Conservation (phyloP, 805 yeast genomes). For the Nakazawaea wyomingensis region DNA sequence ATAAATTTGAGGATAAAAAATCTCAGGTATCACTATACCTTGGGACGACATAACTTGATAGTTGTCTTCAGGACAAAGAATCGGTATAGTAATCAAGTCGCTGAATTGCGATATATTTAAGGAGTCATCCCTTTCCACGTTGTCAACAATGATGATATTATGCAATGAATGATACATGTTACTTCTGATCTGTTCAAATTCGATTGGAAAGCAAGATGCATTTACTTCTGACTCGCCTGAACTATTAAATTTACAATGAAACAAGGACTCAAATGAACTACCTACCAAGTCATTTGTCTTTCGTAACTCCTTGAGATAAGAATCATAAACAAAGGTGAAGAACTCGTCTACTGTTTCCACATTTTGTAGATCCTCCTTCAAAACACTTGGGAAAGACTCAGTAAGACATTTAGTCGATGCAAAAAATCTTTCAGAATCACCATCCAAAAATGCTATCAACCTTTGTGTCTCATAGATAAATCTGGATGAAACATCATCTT, state of each 20-base stretch:
- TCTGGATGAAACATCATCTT: conserved; percentile 20
- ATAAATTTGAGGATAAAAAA: conserved; percentile 36
- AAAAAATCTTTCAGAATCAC: conserved; percentile 31
- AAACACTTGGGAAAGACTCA: conserved; percentile 22
- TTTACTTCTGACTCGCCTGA: conserved; percentile 15
- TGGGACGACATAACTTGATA: conserved; percentile 16
- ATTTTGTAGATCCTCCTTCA: conserved; percentile 18
- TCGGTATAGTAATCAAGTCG: conserved; percentile 29
- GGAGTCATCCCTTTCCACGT: conserved; percentile 19
- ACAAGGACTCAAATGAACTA: conserved; percentile 2
- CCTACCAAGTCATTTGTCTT: conserved; percentile 6
- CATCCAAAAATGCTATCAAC: conserved; percentile 31
- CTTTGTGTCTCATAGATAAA: conserved; percentile 34
- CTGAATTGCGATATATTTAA: conserved; percentile 22
- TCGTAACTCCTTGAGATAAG: conserved; percentile 11
- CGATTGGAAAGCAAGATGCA: conserved; percentile 27
- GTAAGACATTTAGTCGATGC: conserved; percentile 30
- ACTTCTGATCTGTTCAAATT: conserved; percentile 23
- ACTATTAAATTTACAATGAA: conserved; percentile 10
- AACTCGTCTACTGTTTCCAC: conserved; percentile 13
- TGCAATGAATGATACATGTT: conserved; percentile 30
- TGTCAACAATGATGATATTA: conserved; percentile 26
- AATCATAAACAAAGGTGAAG: conserved; percentile 16
- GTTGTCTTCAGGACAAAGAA: conserved; percentile 25
- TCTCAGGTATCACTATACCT: conserved; percentile 25